A percentile compares a stretch with the other conserved stretches of the same genome.
Evolutionary conservation across 345 rosid genomes (phyloP).

Genomic region (Citrus glauca): DNA sequence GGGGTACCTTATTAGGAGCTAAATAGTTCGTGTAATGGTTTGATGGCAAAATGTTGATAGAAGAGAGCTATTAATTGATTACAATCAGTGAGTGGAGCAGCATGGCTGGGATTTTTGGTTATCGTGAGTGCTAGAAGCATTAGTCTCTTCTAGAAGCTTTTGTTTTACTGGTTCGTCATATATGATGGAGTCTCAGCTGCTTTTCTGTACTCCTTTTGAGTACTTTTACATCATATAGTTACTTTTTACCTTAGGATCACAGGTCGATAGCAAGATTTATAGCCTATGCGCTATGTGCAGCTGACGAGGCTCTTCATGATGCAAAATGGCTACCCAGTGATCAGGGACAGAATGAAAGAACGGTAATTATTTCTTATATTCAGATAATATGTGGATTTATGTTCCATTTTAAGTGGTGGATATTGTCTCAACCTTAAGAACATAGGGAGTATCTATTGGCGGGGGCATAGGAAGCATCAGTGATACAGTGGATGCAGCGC

Average conservation of each 20-base stretch:
- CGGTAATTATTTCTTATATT: conserved; percentile 38
- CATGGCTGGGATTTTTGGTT: neutral
- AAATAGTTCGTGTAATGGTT: neutral
- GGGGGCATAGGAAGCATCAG: conserved; percentile 92
- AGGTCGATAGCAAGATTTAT: conserved; percentile 76
- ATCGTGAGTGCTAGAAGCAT: neutral
- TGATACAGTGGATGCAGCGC: conserved; percentile 80
- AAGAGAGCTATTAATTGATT: neutral
- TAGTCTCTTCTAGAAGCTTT: neutral
- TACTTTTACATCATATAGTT: neutral
- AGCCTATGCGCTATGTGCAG: conserved; percentile 88
- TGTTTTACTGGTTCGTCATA: neutral
- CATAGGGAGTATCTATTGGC: conserved; percentile 94
- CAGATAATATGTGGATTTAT: neutral
- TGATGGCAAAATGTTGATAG: neutral
- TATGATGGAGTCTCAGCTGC: neutral
- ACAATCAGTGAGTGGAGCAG: neutral
- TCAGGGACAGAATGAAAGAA: conserved; percentile 73
- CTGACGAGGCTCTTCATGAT: conserved; percentile 87
- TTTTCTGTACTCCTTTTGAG: neutral
- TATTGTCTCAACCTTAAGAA: neutral
- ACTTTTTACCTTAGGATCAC: conserved; percentile 44
- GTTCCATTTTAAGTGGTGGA: neutral
- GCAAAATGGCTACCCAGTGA: conserved; percentile 73
- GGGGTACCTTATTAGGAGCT: neutral